Percentiles rank a stretch among this genome's conserved stretches.
Evolutionary conservation across 164 flowering plant genomes (phyloP).

Genomic region (Magnolia kwangsiensis): DNA sequence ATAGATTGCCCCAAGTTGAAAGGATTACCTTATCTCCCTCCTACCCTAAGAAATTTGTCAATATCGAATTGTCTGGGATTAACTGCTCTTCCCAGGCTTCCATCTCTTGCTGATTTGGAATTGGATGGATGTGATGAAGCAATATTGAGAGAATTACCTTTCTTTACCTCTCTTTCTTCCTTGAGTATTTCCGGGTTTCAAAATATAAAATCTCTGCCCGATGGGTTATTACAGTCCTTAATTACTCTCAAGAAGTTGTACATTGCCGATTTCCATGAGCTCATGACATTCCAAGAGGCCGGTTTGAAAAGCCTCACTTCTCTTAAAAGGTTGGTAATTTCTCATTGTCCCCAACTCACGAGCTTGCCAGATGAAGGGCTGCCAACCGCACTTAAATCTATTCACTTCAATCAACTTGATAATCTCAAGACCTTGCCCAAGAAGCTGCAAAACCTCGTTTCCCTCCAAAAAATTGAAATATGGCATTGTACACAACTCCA

Average conservation of each 20-base stretch:
- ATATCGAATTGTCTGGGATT: not conserved
- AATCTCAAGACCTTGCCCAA: slow-evolving; percentile 10
- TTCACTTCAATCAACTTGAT: not conserved
- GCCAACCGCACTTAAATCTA: slow-evolving; percentile 1
- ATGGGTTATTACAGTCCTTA: not conserved
- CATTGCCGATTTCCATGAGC: not conserved
- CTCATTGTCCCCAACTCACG: slow-evolving; percentile 2
- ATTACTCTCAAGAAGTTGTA: not conserved
- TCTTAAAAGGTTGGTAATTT: slow-evolving; percentile 6
- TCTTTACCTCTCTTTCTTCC: slow-evolving; percentile 3
- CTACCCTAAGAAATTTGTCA: not conserved
- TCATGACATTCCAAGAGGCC: not conserved
- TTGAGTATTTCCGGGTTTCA: slow-evolving; percentile 3
- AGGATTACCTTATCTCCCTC: not conserved
- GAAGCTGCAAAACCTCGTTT: not conserved
- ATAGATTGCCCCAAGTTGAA: slow-evolving; percentile 1
- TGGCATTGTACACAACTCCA: not conserved
- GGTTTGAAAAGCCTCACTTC: not conserved
- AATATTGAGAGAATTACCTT: not conserved
- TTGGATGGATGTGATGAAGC: not conserved
- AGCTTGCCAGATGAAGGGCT: slow-evolving; percentile 3
- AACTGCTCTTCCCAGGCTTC: not conserved
- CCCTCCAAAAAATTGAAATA: slow-evolving; percentile 5
- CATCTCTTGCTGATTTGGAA: slow-evolving; percentile 2
- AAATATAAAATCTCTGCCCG: not conserved